phyloP scores from a whole-genome alignment of 1,284 basidiomycete genomes.

The Moesziomyces parantarcticus region DNA sequence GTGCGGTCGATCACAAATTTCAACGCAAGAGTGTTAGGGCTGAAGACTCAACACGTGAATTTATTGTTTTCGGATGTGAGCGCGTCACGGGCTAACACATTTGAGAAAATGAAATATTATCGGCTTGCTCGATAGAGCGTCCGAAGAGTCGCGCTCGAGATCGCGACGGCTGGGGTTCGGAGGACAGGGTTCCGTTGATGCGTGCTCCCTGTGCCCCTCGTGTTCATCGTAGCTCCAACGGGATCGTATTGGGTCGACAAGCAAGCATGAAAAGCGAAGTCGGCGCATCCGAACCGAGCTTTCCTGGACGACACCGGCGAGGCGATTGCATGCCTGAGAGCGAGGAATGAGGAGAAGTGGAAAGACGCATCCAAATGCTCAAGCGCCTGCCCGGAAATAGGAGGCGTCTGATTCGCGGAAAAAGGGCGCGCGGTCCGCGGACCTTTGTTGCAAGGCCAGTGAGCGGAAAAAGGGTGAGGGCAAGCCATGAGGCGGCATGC shows the following conservation, averaged over 20 bases:
- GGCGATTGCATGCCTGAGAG: too few relatives aligned
- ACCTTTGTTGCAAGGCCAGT: too few relatives aligned
- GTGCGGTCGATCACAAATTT: slow-evolving; percentile 30
- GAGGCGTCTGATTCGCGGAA: background rate
- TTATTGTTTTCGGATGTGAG: too few relatives aligned
- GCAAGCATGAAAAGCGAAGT: background rate
- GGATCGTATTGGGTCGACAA: background rate
- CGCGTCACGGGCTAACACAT: background rate
- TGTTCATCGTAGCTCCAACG: background rate
- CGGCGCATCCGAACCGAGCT: too few relatives aligned
- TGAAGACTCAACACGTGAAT: too few relatives aligned
- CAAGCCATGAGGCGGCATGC: too few relatives aligned
- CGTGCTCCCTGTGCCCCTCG: background rate
- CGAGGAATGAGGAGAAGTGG: background rate
- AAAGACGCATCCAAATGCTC: too few relatives aligned
- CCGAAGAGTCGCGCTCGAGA: background rate
- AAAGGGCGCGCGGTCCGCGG: background rate
- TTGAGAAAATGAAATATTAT: background rate
- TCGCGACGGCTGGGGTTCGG: slow-evolving; percentile 7
- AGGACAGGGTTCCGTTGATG: slow-evolving; percentile 18
- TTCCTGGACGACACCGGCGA: too few relatives aligned
- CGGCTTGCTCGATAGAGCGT: background rate
- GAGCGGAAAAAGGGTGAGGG: too few relatives aligned
- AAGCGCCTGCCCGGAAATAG: slow-evolving; percentile 6
- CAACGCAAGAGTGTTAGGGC: slow-evolving; percentile 7